These are phyloP conservation scores for Fomitopsis pulvina DNA, from an alignment of 768 basidiomycete genomes.

Conservation along the genomic window DNA sequence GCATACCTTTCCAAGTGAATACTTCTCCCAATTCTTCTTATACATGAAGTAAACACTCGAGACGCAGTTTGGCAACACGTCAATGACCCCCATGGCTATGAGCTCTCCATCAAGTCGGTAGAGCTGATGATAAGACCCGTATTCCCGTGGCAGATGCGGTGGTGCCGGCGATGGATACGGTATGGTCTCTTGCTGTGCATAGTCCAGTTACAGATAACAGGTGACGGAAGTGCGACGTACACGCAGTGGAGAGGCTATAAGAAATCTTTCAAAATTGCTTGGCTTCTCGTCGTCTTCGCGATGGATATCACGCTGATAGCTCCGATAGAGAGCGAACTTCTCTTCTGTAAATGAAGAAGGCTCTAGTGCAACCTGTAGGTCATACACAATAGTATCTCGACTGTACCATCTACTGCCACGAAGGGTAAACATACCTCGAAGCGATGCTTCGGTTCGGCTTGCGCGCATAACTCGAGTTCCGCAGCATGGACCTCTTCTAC, in stretches of 20 bases:
- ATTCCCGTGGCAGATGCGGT: conserved; percentile 59
- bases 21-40: conserved; percentile 58
- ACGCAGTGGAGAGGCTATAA: conserved; percentile 70
- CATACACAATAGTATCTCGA: background rate
- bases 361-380: conserved; percentile 61
- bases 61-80: conserved; percentile 83
- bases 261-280: conserved; percentile 59
- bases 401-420: background rate
- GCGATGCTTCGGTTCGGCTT: conserved; percentile 34
- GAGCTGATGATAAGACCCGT: conserved; percentile 91
- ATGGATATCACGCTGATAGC: conserved; percentile 79
- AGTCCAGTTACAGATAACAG: too few species aligned
- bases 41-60: conserved; percentile 91
- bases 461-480: conserved; percentile 34
- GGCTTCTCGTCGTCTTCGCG: conserved; percentile 49
- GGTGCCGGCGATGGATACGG: conserved; percentile 45
- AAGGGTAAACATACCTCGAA: conserved; percentile 45
- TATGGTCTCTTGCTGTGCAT: conserved; percentile 50
- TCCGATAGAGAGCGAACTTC: conserved; percentile 71
- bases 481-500: conserved; percentile 46
- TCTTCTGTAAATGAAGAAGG: conserved; percentile 71
- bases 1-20: conserved; percentile 79
- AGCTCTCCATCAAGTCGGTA: conserved; percentile 79
- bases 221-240: conserved; percentile 41
- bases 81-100: conserved; percentile 82